Evolutionary conservation across 1,284 basidiomycete genomes (phyloP), one percentile per base, ranked within the genome.

Genomic region (Gastroboletus turbinatus): DNA sequence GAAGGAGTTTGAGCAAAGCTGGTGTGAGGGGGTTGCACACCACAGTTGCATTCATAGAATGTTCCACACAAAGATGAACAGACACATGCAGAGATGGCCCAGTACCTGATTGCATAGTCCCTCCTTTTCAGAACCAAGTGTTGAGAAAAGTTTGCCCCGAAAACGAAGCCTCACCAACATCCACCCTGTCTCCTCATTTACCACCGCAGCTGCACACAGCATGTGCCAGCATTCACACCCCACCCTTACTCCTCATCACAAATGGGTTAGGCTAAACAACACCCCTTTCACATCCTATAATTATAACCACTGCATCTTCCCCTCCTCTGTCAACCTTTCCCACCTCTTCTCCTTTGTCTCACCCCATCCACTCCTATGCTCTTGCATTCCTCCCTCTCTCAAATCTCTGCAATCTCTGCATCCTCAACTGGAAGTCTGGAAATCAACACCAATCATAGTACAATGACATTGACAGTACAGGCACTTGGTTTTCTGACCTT

Each of bases 131-230:
- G 67, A 72, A 13, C 60, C 69, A 39, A 52, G 46, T 1, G 60
- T 67, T 29, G 76, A 78, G 60, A 81, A 81, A 62, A 78, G 73
- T 52, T 75, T 83, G 16, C 79, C 82, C 2, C 75, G 83, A 44
- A 87, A 87, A 70, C 76, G 85, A 55, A 83, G 81, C 65, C 83
- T 86, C 65, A 82, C 83, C 3, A 78, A 76, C 58, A 72, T 77
- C 9, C 72, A 73, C 23, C 60, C 67, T 38, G 35, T 50, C 14
- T 59, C 67, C n/a, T 33, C 67, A 16, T 73, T 67, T 1, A 9
- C 58, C 25, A 5, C 19, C 25, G 2, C 52, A 7, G 40, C 45
- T 3, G 8, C 50, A 27, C 64, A 63, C 45, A 23, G 27, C 53
- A 49, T 65, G 47, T 66, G 62, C 44, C 60, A 60, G 11, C 70